phyloP scores from a whole-genome alignment of 129 eudicot species.

The Pseudognaphalium luteoalbum region DNA sequence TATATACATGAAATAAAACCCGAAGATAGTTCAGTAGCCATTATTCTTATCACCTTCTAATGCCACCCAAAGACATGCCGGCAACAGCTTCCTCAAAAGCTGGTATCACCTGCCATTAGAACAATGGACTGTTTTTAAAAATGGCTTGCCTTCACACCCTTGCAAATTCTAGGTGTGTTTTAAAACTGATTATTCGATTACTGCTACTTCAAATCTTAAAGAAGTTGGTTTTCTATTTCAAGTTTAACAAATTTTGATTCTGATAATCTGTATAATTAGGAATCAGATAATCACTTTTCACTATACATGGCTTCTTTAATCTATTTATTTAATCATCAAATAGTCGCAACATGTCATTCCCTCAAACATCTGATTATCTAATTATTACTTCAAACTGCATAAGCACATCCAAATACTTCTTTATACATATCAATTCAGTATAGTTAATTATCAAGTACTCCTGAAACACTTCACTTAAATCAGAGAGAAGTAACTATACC shows the following conservation, averaged over 20 bases:
- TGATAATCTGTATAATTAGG: no score
- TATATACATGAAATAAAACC: background rate
- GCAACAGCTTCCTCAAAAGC: conserved; percentile 98
- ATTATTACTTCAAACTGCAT: conserved; percentile 1
- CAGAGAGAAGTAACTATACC: conserved; percentile 40
- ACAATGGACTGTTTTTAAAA: background rate
- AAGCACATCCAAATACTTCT: background rate
- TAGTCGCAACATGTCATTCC: background rate
- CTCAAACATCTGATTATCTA: background rate
- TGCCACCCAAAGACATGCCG: conserved; percentile 92
- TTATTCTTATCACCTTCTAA: conserved; percentile 63
- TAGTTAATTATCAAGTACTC: background rate
- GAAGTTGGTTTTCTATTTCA: no score
- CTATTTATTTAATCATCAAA: background rate
- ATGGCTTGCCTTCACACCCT: background rate
- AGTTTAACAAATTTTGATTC: no score
- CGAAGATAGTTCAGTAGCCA: background rate
- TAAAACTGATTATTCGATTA: no score
- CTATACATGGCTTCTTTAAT: background rate
- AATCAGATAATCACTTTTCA: background rate
- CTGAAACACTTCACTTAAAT: background rate
- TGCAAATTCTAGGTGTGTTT: background rate
- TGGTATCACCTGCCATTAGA: conserved; percentile 71
- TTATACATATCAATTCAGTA: background rate
- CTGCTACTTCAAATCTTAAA: no score